phyloP scores from a whole-genome alignment of 768 basidiomycete species.

The Kwoniella mangroviensis region DNA sequence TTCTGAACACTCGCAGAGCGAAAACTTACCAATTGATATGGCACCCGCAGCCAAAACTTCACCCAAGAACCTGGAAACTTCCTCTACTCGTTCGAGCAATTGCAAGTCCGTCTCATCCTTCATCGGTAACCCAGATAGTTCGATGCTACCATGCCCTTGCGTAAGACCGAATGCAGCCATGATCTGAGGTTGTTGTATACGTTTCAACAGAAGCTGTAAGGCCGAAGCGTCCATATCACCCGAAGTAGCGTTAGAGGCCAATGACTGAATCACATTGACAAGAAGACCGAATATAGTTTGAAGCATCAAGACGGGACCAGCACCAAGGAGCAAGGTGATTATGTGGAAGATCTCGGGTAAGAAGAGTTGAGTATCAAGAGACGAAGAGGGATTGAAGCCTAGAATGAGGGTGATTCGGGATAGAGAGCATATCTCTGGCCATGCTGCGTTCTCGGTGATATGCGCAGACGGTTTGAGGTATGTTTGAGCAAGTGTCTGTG shows the following conservation, averaged over 20 bases:
- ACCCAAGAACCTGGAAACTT: conserved; percentile 68
- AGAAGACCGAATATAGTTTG: conserved; percentile 80
- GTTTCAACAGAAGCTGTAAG: conserved; percentile 69
- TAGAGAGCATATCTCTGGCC: conserved; percentile 67
- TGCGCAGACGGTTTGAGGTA: conserved; percentile 68
- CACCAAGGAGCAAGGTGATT: conserved; percentile 74
- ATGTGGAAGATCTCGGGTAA: conserved; percentile 82
- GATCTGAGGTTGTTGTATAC: conserved; percentile 65
- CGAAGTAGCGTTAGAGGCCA: conserved; percentile 63
- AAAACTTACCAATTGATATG: conserved; percentile 68
- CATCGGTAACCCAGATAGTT: conserved; percentile 52
- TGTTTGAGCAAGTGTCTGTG: conserved; percentile 73
- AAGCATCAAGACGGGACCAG: conserved; percentile 74
- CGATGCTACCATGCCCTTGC: conserved; percentile 69
- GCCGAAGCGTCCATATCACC: conserved; percentile 42
- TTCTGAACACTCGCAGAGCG: conserved; percentile 62
- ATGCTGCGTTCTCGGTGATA: conserved; percentile 63
- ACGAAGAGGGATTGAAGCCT: conserved; percentile 69
- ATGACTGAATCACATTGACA: conserved; percentile 78
- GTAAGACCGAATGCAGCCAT: conserved; percentile 75
- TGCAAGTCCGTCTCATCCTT: conserved; percentile 62
- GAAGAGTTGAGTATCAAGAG: conserved; percentile 73
- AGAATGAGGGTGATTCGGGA: conserved; percentile 75
- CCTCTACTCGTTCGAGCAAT: conserved; percentile 70
- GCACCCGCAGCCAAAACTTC: conserved; percentile 70